A percentile compares a stretch with the other conserved stretches of the same genome.
Conservation (phyloP, 805 yeast genomes). For the Ascoidea asiatica region DNA sequence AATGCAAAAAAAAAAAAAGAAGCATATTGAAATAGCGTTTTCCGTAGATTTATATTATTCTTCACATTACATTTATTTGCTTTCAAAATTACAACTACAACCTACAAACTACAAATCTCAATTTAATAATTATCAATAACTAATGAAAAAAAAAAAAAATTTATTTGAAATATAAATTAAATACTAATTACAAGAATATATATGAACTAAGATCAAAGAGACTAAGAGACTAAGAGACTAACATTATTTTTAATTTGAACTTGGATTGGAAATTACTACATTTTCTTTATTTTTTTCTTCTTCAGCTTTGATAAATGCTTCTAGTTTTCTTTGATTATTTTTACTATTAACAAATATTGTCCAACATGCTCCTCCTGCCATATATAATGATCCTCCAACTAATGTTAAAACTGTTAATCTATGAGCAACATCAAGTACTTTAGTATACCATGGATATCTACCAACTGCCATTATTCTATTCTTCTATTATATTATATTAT, state of each 20-base stretch:
- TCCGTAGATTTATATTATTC: too few relatives aligned
- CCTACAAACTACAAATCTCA: background rate
- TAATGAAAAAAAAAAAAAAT: background rate
- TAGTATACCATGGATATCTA: conserved; percentile 65
- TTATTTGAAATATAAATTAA: background rate
- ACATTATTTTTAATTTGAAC: too few relatives aligned
- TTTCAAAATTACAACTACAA: too few relatives aligned
- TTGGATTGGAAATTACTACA: too few relatives aligned
- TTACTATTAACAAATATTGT: conserved; percentile 7
- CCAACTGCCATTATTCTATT: conserved; percentile 27
- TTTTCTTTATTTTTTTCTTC: conserved; percentile 7
- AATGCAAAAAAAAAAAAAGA: too few relatives aligned
- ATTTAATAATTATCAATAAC: background rate
- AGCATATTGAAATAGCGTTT: too few relatives aligned
- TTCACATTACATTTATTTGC: too few relatives aligned
- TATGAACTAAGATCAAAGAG: too few relatives aligned
- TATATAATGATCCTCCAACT: conserved; percentile 33
- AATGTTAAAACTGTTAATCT: conserved; percentile 58
- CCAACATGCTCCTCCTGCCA: conserved; percentile 10
- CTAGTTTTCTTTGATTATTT: conserved; percentile 19
- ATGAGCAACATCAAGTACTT: conserved; percentile 57
- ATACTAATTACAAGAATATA: background rate
- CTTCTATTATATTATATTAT: background rate
- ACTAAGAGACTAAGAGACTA: too few relatives aligned
- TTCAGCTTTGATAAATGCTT: conserved; percentile 7